Percentiles rank a stretch among this genome's conserved stretches.
Conservation (phyloP, 2,329 filamentous ascomycete genomes). For the Fusarium metavorans region DNA sequence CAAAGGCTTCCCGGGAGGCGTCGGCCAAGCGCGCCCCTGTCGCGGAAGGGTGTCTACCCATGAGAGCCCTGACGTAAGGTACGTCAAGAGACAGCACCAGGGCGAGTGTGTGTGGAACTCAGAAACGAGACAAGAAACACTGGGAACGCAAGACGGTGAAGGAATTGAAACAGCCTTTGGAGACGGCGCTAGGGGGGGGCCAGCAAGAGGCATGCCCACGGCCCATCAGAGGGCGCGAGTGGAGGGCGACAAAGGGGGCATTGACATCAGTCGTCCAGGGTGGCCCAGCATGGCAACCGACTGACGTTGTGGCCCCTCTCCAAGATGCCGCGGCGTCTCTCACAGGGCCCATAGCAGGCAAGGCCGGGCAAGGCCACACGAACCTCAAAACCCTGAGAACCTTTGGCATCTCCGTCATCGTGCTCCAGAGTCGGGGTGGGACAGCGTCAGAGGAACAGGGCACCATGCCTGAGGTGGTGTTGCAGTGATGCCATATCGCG, state of each 20-base stretch:
- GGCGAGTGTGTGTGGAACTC: slow-evolving; percentile 43
- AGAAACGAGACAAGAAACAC: slow-evolving; percentile 43
- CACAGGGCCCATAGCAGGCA: slow-evolving; percentile 22
- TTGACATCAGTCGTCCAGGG: slow-evolving; percentile 44
- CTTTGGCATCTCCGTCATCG: slow-evolving; percentile 42
- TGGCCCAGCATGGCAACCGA: slow-evolving; percentile 35
- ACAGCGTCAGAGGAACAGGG: slow-evolving; percentile 36
- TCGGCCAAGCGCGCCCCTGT: slow-evolving; percentile 43
- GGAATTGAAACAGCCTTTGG: slow-evolving; percentile 46
- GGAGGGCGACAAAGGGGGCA: slow-evolving; percentile 38
- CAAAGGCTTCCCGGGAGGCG: slow-evolving; percentile 43
- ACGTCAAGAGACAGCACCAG: slow-evolving; percentile 40
- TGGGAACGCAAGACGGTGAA: slow-evolving; percentile 47
- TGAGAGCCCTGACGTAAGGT: slow-evolving; percentile 48
- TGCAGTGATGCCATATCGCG: slow-evolving; percentile 45
- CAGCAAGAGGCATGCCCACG: slow-evolving; percentile 30
- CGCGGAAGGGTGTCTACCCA: slow-evolving; percentile 44
- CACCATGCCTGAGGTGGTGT: slow-evolving; percentile 40
- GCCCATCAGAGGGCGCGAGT: slow-evolving; percentile 18
- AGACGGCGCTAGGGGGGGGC: slow-evolving; percentile 33
- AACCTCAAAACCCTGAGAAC: slow-evolving; percentile 38
- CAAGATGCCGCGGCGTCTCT: slow-evolving; percentile 35
- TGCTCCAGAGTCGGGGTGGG: slow-evolving; percentile 42
- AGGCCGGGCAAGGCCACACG: slow-evolving; percentile 30
- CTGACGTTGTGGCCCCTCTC: slow-evolving; percentile 45